Evolutionary conservation across 176 grass and related monocot genomes (phyloP).

Genomic region (Phoenix dactylifera): DNA sequence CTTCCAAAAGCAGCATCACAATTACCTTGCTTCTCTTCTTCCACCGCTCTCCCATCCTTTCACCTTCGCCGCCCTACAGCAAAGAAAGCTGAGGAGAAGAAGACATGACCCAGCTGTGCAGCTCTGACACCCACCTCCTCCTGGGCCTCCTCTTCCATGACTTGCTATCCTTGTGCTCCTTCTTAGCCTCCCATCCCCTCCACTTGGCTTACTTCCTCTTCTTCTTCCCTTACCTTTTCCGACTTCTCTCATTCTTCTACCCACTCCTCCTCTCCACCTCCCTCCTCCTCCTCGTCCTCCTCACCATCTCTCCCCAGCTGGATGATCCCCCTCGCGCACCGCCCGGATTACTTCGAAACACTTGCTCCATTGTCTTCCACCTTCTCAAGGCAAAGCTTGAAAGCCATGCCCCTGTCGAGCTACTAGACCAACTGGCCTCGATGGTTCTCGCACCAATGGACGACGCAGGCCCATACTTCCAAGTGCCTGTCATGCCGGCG

Average conservation of each 20-base stretch:
- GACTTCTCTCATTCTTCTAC: conserved; percentile 45
- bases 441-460: conserved; percentile 18
- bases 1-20: background rate
- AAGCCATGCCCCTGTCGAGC: conserved; percentile 5
- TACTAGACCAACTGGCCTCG: conserved; percentile 33
- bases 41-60: background rate
- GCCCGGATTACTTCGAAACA: conserved; percentile 35
- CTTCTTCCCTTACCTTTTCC: conserved; percentile 49
- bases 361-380: conserved; percentile 47
- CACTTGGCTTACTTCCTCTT: conserved; percentile 65
- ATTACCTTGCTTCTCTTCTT: background rate
- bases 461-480: background rate
- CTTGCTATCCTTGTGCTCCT: conserved; percentile 31
- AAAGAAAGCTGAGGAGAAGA: background rate
- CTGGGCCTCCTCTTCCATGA: conserved; percentile 26
- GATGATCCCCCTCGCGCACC: conserved; percentile 4
- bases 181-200: conserved; percentile 59
- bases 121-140: background rate
- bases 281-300: conserved; percentile 45
- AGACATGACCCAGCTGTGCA: background rate
- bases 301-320: conserved; percentile 36
- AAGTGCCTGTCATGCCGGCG: background rate
- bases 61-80: background rate
- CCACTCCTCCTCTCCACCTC: conserved; percentile 71
- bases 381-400: conserved; percentile 32